Conservation (phyloP, 176 grass and related monocot species). For the Bromus sterilis region DNA sequence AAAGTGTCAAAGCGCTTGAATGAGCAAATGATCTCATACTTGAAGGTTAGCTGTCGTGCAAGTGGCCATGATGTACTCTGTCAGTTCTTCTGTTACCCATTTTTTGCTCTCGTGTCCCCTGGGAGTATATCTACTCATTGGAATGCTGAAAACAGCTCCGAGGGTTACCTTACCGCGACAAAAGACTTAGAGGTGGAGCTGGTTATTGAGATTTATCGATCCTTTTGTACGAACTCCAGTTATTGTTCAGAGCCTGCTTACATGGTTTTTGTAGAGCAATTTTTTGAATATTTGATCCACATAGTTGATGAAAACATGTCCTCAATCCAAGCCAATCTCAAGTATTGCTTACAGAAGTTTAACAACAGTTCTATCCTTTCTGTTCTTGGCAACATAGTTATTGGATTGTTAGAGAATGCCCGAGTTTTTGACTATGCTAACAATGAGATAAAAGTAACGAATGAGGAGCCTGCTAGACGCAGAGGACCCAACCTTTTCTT, state of each 20-base stretch:
- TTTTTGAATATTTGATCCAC: conserved; percentile 37
- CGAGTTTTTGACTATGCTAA: conserved; percentile 11
- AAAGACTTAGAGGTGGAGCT: conserved; percentile 18
- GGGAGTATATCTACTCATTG: neutral
- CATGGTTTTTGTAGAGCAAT: conserved; percentile 28
- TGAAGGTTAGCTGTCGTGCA: neutral
- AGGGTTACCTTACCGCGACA: neutral
- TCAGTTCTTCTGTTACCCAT: conserved; percentile 52
- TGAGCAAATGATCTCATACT: neutral
- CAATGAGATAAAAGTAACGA: conserved; percentile 8
- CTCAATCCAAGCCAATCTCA: conserved; percentile 16
- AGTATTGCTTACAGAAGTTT: conserved; percentile 30
- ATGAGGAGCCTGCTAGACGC: neutral
- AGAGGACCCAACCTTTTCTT: conserved; percentile 1
- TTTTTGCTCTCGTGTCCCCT: conserved; percentile 20
- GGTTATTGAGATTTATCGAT: conserved; percentile 30
- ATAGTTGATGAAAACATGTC: conserved; percentile 45
- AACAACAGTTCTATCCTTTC: conserved; percentile 33
- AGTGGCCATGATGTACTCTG: conserved; percentile 3
- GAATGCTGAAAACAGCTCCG: conserved; percentile 3
- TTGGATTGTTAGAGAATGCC: conserved; percentile 30
- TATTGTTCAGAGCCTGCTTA: conserved; percentile 21
- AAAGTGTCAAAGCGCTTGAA: conserved; percentile 25
- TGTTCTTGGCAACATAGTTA: conserved; percentile 43
- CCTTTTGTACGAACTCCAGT: conserved; percentile 21